These are phyloP conservation scores for Botryotinia calthae DNA, from an alignment of 2,329 filamentous ascomycete genomes.

Conservation along the genomic window DNA sequence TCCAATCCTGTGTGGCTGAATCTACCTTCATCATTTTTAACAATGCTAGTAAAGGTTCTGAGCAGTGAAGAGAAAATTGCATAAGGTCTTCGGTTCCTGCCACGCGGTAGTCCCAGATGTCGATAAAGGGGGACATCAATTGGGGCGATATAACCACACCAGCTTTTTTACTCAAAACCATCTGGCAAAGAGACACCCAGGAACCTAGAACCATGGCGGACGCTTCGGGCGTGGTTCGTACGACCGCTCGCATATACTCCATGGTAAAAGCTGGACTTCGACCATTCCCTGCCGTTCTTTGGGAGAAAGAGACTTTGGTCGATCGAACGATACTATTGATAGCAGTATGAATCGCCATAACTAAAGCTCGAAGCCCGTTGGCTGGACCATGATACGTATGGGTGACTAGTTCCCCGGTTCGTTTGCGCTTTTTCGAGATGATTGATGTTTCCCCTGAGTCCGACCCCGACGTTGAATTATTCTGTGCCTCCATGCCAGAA, in stretches of 20 bases:
- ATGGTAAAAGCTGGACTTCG: constrained; percentile 29
- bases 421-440: constrained; percentile 39
- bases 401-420: constrained; percentile 31
- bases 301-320: constrained; percentile 21
- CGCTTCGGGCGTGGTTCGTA: constrained; percentile 35
- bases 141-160: background rate
- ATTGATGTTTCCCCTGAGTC: constrained; percentile 36
- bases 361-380: constrained; percentile 21
- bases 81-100: constrained; percentile 28
- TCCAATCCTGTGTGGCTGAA: constrained; percentile 25
- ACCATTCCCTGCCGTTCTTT: constrained; percentile 14
- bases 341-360: constrained; percentile 30
- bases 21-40: constrained; percentile 26
- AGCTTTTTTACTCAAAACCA: constrained; percentile 18
- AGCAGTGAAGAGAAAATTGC: constrained; percentile 38
- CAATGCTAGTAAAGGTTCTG: constrained; percentile 35
- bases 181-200: constrained; percentile 36
- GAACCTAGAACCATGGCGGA: constrained; percentile 35
- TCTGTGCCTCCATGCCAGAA: constrained; percentile 20
- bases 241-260: constrained; percentile 37
- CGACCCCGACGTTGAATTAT: constrained; percentile 18
- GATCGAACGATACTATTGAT: constrained; percentile 29
- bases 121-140: constrained; percentile 36
- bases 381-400: constrained; percentile 10
- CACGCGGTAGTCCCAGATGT: constrained; percentile 35